phyloP scores from a whole-genome alignment of 495 filamentous ascomycete species.

The Penicillium pulvis region DNA sequence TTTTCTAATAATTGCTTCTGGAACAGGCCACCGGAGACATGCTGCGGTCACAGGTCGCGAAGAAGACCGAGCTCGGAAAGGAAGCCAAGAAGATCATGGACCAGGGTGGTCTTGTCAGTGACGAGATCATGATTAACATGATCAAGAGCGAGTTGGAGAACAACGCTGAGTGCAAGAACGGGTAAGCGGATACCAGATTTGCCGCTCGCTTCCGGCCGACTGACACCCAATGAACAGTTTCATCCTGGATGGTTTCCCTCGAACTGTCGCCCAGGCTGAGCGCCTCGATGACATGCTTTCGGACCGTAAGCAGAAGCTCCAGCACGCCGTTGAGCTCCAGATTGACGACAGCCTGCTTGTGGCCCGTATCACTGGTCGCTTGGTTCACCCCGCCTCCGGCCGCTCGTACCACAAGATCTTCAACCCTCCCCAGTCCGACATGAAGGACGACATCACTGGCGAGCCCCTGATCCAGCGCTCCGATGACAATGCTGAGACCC shows the following conservation, averaged over 20 bases:
- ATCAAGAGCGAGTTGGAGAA: conserved; percentile 94
- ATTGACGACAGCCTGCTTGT: conserved; percentile 95
- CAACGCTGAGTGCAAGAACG: conserved; percentile 95
- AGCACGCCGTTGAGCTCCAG: conserved; percentile 94
- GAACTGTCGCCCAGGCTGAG: conserved; percentile 93
- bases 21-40: conserved; percentile 95
- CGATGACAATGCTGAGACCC: conserved; percentile 96
- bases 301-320: conserved; percentile 71
- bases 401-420: conserved; percentile 97
- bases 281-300: conserved; percentile 89
- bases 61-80: conserved; percentile 91
- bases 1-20: conserved; percentile 9
- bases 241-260: conserved; percentile 98
- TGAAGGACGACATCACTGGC: conserved; percentile 97
- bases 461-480: conserved; percentile 95
- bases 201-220: conserved; percentile 2
- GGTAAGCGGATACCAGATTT: conserved; percentile 44
- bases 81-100: conserved; percentile 99
- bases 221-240: conserved; percentile 62
- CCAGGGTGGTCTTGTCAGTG: conserved; percentile 92
- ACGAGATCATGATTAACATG: conserved; percentile 99
- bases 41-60: conserved; percentile 96
- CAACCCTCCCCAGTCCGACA: conserved; percentile 92
- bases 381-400: conserved; percentile 93
- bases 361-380: conserved; percentile 91